Evolutionary conservation across 2,329 filamentous ascomycete genomes (phyloP).

Genomic region (Aspergillus neoniger): DNA sequence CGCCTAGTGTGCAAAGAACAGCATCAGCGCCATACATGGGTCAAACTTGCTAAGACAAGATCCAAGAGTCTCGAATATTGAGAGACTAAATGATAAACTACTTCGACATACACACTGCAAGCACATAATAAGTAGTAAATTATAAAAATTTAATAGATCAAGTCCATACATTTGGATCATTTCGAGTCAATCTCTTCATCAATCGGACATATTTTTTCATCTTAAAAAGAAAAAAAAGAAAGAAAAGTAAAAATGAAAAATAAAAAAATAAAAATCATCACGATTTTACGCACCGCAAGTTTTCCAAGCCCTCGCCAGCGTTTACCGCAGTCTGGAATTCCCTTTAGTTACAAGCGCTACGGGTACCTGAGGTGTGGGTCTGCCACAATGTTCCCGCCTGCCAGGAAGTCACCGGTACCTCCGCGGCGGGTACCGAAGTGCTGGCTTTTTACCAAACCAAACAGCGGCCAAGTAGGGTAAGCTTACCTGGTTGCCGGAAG

Average conservation of each 20-base stretch:
- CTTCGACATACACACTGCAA: no score
- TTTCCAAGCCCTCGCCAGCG: neutral
- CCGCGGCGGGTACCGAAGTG: constrained; percentile 9
- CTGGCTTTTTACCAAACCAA: neutral
- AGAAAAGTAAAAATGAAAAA: no score
- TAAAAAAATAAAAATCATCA: neutral
- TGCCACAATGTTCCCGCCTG: constrained; percentile 16
- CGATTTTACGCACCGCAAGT: neutral
- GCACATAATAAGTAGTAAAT: no score
- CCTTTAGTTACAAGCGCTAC: constrained; percentile 14
- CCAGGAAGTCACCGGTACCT: constrained; percentile 20
- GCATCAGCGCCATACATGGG: neutral
- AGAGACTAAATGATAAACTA: no score
- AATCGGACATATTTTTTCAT: neutral
- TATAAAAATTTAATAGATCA: no score
- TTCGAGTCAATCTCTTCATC: no score
- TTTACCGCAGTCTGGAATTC: neutral
- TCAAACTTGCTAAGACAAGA: neutral
- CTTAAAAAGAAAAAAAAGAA: no score
- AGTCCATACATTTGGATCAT: no score
- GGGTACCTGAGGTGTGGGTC: constrained; percentile 27
- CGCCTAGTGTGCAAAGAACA: neutral
- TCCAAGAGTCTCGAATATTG: no score
- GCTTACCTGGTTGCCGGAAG: neutral
- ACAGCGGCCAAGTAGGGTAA: neutral